Evolutionary conservation across 352 stramenopile genomes (phyloP).

Genomic region (Phytophthora cajani): DNA sequence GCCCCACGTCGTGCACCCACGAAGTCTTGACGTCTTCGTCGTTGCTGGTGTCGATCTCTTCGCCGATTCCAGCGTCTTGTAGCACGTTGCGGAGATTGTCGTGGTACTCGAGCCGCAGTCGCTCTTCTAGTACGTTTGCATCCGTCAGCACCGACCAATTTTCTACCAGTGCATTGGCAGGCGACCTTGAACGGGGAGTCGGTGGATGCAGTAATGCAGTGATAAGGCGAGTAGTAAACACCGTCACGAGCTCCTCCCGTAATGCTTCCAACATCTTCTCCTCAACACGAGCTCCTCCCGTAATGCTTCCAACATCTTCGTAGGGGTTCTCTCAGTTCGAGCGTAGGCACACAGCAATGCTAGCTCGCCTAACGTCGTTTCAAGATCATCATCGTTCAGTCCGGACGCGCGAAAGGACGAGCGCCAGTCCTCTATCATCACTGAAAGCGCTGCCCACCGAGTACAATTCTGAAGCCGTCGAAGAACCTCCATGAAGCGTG

Average conservation of each 20-base stretch:
- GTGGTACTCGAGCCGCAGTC: conserved; percentile 60
- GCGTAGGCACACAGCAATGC: conserved; percentile 55
- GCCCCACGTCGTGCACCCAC: conserved; percentile 66
- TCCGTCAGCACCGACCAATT: conserved; percentile 40
- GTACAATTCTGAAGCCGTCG: conserved; percentile 39
- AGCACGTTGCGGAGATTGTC: conserved; percentile 60
- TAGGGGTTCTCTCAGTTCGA: conserved; percentile 22
- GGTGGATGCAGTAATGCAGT: conserved; percentile 44
- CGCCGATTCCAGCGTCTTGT: conserved; percentile 41
- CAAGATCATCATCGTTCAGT: conserved; percentile 21
- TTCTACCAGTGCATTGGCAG: conserved; percentile 24
- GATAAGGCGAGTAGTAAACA: conserved; percentile 53
- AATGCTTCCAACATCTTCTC: conserved; percentile 54
- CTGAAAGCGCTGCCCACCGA: conserved; percentile 31
- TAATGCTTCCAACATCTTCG: conserved; percentile 51
- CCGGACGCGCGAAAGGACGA: conserved; percentile 23
- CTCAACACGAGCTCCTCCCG: conserved; percentile 61
- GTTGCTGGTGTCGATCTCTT: conserved; percentile 18
- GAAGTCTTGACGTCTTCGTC: conserved; percentile 25
- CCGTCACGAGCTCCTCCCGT: conserved; percentile 53
- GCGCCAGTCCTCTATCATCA: conserved; percentile 61
- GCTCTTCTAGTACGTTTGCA: conserved; percentile 40
- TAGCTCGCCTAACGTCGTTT: conserved; percentile 45
- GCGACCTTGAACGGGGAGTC: not conserved
- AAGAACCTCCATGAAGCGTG: conserved; percentile 42